Evolutionary conservation across 768 basidiomycete species (phyloP).

Genomic region (Trametes cingulata): DNA sequence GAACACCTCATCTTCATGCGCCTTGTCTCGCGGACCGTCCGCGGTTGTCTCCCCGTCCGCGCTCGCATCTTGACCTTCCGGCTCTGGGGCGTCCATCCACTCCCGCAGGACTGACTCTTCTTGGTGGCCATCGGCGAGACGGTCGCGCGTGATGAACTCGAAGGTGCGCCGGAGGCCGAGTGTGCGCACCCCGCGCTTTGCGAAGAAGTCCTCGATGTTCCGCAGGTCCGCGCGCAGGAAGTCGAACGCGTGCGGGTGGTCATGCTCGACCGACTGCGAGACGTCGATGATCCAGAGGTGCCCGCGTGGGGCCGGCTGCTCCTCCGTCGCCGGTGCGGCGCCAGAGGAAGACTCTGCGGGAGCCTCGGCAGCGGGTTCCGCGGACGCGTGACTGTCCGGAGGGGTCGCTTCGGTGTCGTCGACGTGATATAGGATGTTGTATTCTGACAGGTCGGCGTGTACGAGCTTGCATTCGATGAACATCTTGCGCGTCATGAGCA

Average conservation of each 20-base stretch:
- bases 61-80: conserved; percentile 17
- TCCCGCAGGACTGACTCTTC: conserved; percentile 37
- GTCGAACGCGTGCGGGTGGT: conserved; percentile 95
- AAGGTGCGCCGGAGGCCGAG: conserved; percentile 83
- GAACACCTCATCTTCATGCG: conserved; percentile 88
- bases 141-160: conserved; percentile 80
- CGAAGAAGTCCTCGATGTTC: conserved; percentile 93
- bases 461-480: conserved; percentile 92
- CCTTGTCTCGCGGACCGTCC: conserved; percentile 25
- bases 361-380: not conserved
- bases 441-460: conserved; percentile 97
- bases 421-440: conserved; percentile 91
- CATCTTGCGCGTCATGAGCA: conserved; percentile 79
- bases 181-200: conserved; percentile 67
- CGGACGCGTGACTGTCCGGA: not conserved
- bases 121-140: conserved; percentile 35
- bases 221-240: conserved; percentile 91
- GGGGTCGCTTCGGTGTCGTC: conserved; percentile 5
- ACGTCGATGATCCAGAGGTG: conserved; percentile 97
- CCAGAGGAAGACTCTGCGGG: not conserved
- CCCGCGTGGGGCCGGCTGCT: conserved; percentile 28
- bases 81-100: conserved; percentile 48
- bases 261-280: conserved; percentile 97
- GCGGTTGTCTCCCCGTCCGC: not conserved
- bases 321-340: not conserved